These are phyloP conservation scores for Brassica juncea DNA, from an alignment of 345 rosid genomes.

Conservation along the genomic window DNA sequence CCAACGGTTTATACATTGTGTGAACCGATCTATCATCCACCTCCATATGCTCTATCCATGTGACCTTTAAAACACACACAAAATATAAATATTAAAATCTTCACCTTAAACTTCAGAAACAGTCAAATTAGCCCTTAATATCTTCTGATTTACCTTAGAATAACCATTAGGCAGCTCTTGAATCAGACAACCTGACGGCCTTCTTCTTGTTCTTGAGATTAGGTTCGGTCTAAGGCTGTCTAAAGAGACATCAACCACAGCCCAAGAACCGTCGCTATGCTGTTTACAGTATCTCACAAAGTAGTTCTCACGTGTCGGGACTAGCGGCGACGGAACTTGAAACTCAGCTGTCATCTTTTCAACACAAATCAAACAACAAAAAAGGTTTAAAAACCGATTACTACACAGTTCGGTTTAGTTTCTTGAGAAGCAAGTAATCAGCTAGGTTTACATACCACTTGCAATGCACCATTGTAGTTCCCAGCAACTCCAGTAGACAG, in stretches of 20 bases:
- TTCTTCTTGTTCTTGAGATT: slow-evolving; percentile 63
- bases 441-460: slow-evolving; percentile 62
- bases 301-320: slow-evolving; percentile 81
- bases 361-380: neutral
- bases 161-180: slow-evolving; percentile 89
- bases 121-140: neutral
- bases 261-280: slow-evolving; percentile 88
- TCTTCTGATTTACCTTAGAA: slow-evolving; percentile 63
- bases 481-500: slow-evolving; percentile 98
- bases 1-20: slow-evolving; percentile 59
- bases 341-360: slow-evolving; percentile 93
- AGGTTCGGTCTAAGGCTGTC: slow-evolving; percentile 64
- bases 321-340: slow-evolving; percentile 89
- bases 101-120: neutral
- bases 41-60: slow-evolving; percentile 90
- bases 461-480: slow-evolving; percentile 95
- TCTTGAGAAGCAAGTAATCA: slow-evolving; percentile 32
- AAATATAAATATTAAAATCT: neutral
- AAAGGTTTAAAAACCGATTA: neutral
- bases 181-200: slow-evolving; percentile 95
- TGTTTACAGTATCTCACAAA: slow-evolving; percentile 89
- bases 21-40: slow-evolving; percentile 84
- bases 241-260: slow-evolving; percentile 91
- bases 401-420: neutral
- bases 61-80: slow-evolving; percentile 52